A percentile compares a stretch with the other conserved stretches of the same genome.
Conservation (phyloP, 2,329 filamentous ascomycete genomes). For the Talaromyces islandicus region DNA sequence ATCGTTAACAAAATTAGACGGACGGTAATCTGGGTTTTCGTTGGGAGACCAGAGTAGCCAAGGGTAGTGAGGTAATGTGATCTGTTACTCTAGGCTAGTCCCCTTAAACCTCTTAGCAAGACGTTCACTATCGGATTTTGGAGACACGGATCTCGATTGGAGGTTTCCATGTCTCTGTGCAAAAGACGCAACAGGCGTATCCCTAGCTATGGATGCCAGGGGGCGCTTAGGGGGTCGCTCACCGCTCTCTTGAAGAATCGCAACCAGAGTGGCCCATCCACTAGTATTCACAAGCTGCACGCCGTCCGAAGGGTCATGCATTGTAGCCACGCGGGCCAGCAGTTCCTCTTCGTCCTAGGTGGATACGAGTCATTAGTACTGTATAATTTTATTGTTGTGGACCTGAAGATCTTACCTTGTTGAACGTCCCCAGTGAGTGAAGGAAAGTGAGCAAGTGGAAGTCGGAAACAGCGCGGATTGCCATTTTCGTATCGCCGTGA, state of each 20-base stretch:
- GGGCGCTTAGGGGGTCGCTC: constrained; percentile 80
- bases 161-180: constrained; percentile 29
- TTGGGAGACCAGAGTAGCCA: neutral
- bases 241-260: constrained; percentile 94
- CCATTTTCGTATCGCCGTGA: constrained; percentile 55
- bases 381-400: neutral
- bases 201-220: constrained; percentile 37
- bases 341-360: constrained; percentile 79
- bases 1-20: neutral
- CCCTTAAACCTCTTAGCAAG: constrained; percentile 62
- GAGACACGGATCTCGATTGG: constrained; percentile 32
- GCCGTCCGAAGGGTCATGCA: constrained; percentile 72
- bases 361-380: neutral
- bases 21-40: neutral
- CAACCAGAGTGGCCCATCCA: constrained; percentile 90
- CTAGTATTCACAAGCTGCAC: constrained; percentile 78
- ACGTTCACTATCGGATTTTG: constrained; percentile 48
- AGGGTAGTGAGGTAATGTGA: neutral
- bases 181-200: constrained; percentile 23
- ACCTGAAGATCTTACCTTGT: constrained; percentile 58
- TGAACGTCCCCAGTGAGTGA: constrained; percentile 71
- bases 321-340: constrained; percentile 76
- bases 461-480: constrained; percentile 70
- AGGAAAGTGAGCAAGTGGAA: constrained; percentile 93
- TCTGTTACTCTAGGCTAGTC: constrained; percentile 47